Base-by-base conservation (phyloP, 805 yeast species). In the Suhomyces prunicola region DNA sequence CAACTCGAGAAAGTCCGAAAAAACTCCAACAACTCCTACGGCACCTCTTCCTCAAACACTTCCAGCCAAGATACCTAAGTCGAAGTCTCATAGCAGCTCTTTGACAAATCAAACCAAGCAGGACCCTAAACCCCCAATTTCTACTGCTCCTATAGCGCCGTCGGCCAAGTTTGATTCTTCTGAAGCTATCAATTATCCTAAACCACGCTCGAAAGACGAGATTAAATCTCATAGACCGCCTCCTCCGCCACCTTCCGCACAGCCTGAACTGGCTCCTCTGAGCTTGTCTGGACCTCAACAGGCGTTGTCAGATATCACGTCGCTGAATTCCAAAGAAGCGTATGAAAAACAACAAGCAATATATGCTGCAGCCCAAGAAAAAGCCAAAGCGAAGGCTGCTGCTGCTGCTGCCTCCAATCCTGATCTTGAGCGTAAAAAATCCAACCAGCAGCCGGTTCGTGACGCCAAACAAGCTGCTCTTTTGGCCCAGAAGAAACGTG, bases 401-500 rank as follows among this genome's bases (percentile, higher is more conserved):
- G 45, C 54, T 2, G 22, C 49, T n/a, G 46, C 47, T 8, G 22
- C 44, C 22, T n/a, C 48, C 12, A 27, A 31, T 17, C 45, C 50
- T 4, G 55, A 46, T 3, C 9, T 41, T 9, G 50, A 52, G 39
- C 40, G 53, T 15, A 53, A 56, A 46, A 51, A 52, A 41, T 44
- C 63, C 44, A 53, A 54, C 50, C 68, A 64, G 54, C 71, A 69
- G 45, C 82, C 82, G 0, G 81, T 74, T 1, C 70, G 83, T 39
- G 82, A 75, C 56, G 76, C 80, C 12, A 75, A 74, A 51, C 82
- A 73, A 65, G 88, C 81, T 41, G 87, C 84, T 40, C 72, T 77
- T 57, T 68, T 72, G 57, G 80, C 81, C 2, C 88, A 83, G 58
- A 80, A 84, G 65, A 87, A 89, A 61, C 82, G 93, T 47, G 97